phyloP scores from a whole-genome alignment of 1,284 basidiomycete species.

The Ceratobasidium sp. region DNA sequence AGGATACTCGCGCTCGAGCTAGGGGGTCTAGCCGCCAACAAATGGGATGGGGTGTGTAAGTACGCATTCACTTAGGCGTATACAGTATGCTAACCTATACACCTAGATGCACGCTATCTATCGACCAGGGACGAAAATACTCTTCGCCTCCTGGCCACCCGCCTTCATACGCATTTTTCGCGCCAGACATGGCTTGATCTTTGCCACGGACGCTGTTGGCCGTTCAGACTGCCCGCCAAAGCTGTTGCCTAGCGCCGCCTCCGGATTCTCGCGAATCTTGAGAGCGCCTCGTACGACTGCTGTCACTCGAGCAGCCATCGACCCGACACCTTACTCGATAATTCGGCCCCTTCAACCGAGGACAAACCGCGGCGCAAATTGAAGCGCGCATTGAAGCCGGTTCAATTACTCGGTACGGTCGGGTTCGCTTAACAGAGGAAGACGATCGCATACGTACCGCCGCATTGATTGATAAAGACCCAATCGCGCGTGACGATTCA shows the following conservation, averaged over 20 bases:
- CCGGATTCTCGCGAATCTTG: conserved; percentile 14
- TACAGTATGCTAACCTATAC: too few relatives aligned
- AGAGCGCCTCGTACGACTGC: conserved; percentile 38
- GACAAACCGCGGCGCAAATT: not conserved
- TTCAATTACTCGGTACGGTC: conserved; percentile 10
- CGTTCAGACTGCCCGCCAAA: not conserved
- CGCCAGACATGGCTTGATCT: conserved; percentile 19
- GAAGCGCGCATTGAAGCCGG: not conserved
- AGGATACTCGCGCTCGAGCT: not conserved
- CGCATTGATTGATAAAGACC: not conserved
- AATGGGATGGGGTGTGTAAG: conserved; percentile 10
- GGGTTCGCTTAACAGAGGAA: not conserved
- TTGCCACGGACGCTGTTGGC: conserved; percentile 1
- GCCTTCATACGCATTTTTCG: too few relatives aligned
- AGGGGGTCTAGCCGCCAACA: not conserved
- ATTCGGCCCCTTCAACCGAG: not conserved
- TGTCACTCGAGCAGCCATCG: conserved; percentile 15
- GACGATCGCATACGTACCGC: conserved; percentile 10
- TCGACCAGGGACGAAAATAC: too few relatives aligned
- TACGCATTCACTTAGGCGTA: too few relatives aligned
- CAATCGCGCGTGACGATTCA: conserved; percentile 7
- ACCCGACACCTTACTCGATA: conserved; percentile 1
- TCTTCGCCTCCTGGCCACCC: conserved; percentile 17
- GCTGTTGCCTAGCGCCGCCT: conserved; percentile 26
- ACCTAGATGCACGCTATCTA: conserved; percentile 18